Evolutionary conservation across 257 asterid species (phyloP).

Genomic region (Verbascum thapsus): DNA sequence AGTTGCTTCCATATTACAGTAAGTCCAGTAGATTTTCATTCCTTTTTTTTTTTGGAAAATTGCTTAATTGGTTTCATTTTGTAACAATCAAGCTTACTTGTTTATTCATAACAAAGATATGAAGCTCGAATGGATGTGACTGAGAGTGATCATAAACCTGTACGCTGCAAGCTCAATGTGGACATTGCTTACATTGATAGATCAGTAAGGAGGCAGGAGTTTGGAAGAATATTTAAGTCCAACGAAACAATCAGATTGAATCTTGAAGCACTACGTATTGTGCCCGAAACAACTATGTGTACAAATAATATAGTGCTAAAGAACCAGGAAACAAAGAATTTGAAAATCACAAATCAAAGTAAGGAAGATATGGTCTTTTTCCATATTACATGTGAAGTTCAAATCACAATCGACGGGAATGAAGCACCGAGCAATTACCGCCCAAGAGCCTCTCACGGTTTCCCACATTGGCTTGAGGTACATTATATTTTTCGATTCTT

Average conservation of each 20-base stretch:
- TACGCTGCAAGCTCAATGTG: constrained; percentile 73
- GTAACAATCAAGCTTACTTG: not conserved
- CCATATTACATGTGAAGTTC: constrained; percentile 69
- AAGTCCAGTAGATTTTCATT: constrained; percentile 36
- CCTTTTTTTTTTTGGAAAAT: not conserved
- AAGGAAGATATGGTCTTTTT: constrained; percentile 55
- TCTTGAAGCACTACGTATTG: constrained; percentile 54
- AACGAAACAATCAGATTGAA: constrained; percentile 49
- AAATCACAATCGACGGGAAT: constrained; percentile 54
- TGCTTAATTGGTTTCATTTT: too few species aligned
- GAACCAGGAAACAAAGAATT: constrained; percentile 63
- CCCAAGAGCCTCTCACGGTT: constrained; percentile 67
- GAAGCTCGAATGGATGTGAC: constrained; percentile 90
- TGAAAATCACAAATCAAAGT: constrained; percentile 70
- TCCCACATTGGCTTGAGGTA: constrained; percentile 97
- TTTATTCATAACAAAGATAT: constrained; percentile 47
- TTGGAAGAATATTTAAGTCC: constrained; percentile 58
- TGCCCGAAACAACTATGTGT: constrained; percentile 64
- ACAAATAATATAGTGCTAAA: constrained; percentile 56
- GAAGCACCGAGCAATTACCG: constrained; percentile 47
- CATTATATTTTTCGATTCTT: too few species aligned
- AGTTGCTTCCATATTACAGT: constrained; percentile 66
- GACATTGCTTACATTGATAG: constrained; percentile 74
- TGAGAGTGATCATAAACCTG: constrained; percentile 95
- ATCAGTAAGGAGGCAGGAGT: constrained; percentile 69